These are phyloP conservation scores for Pelargonium cotyledonis DNA, from an alignment of 441 rosid species.

Conservation along the genomic window DNA sequence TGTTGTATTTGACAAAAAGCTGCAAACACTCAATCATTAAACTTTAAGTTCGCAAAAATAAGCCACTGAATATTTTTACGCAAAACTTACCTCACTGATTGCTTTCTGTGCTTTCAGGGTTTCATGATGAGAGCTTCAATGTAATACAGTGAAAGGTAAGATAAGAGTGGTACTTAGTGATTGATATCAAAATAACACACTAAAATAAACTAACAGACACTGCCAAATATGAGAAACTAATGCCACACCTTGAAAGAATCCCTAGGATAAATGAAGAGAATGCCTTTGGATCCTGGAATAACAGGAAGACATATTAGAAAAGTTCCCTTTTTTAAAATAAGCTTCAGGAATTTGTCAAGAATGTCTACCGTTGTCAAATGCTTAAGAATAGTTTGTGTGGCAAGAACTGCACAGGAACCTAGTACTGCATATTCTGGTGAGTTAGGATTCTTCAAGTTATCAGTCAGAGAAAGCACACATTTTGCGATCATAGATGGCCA, in stretches of 20 bases:
- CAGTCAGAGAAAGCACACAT: constrained; percentile 70
- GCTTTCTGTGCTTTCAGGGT: constrained; percentile 93
- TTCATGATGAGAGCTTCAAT: constrained; percentile 90
- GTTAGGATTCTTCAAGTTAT: constrained; percentile 55
- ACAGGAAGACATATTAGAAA: constrained; percentile 32
- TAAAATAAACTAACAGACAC: constrained; percentile 7
- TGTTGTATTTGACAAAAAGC: constrained; percentile 99
- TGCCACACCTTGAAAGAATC: constrained; percentile 91
- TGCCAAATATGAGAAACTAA: constrained; percentile 12
- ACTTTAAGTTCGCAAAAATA: constrained; percentile 20
- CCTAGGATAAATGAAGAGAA: constrained; percentile 79
- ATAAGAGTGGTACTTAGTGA: constrained; percentile 1
- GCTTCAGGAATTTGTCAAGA: constrained; percentile 23
- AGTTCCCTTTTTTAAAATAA: constrained; percentile 11
- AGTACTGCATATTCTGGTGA: constrained; percentile 76
- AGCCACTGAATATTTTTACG: constrained; percentile 12
- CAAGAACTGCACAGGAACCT: constrained; percentile 93
- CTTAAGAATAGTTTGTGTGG: constrained; percentile 87
- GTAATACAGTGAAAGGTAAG: constrained; percentile 20
- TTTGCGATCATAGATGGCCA: constrained; percentile 92
- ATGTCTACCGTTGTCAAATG: constrained; percentile 79
- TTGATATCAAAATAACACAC: constrained; percentile 15
- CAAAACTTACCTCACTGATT: constrained; percentile 70
- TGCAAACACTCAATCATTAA: constrained; percentile 32
- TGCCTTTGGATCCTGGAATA: constrained; percentile 76